Conservation (phyloP, 352 stramenopile species). For the Globisporangium yorkense region DNA sequence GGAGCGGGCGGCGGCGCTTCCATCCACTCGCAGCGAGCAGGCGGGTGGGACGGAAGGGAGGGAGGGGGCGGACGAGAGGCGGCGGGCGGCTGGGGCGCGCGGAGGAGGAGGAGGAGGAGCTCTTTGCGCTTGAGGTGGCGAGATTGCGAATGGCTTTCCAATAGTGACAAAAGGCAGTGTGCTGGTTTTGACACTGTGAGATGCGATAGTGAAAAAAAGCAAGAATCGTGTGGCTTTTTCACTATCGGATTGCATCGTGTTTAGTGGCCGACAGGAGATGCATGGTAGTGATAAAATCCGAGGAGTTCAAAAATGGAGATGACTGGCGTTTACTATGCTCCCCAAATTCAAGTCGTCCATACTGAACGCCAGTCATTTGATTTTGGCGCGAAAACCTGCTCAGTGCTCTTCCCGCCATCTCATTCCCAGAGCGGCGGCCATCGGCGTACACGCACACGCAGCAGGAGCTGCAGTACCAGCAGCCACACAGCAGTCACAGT, state of each 20-base stretch:
- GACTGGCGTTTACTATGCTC: neutral
- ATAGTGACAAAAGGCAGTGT: neutral
- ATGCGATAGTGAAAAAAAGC: too few species aligned
- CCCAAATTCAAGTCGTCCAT: neutral
- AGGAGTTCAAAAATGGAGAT: neutral
- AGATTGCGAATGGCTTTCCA: neutral
- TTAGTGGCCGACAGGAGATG: too few species aligned
- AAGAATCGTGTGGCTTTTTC: too few species aligned
- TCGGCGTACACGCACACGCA: neutral
- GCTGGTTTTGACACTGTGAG: too few species aligned
- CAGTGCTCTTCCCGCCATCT: neutral
- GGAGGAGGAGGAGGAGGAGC: too few species aligned
- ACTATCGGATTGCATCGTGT: too few species aligned
- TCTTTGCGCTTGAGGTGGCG: neutral
- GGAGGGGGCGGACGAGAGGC: too few species aligned
- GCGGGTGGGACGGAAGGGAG: neutral
- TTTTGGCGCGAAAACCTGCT: neutral
- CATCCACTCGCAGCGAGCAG: conserved; percentile 1
- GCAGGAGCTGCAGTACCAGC: neutral
- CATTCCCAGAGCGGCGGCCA: neutral
- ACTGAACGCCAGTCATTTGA: neutral
- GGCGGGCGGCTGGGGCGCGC: too few species aligned
- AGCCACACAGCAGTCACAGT: neutral
- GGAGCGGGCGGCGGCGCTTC: conserved; percentile 2
- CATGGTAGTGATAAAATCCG: too few species aligned